Conservation (phyloP, 2,329 filamentous ascomycete genomes). For the Dactylellina parvicollis region DNA sequence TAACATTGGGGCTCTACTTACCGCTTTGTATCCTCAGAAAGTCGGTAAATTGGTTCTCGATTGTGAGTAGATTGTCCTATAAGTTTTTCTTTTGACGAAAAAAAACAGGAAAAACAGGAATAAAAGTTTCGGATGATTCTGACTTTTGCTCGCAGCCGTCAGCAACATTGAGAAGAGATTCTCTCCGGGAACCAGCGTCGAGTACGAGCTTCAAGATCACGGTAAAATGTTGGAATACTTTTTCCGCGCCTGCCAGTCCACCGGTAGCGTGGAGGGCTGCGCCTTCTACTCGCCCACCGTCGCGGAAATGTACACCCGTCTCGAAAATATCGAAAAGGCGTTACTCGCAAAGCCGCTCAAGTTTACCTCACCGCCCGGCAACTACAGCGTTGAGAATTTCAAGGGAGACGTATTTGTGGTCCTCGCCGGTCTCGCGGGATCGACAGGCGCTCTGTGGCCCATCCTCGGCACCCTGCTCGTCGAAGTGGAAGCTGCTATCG, state of each 20-base stretch:
- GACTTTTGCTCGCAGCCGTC: conserved; percentile 15
- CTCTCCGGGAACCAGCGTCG: conserved; percentile 36
- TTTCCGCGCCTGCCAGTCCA: conserved; percentile 29
- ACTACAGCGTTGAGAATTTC: conserved; percentile 34
- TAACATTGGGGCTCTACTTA: conserved; percentile 33
- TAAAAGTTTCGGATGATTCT: background rate
- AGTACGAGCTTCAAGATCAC: conserved; percentile 43
- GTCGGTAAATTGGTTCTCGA: conserved; percentile 41
- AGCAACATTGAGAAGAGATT: conserved; percentile 37
- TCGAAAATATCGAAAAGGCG: conserved; percentile 28
- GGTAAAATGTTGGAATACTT: conserved; percentile 40
- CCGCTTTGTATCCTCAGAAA: conserved; percentile 34
- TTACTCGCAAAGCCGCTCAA: conserved; percentile 15
- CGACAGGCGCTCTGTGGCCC: conserved; percentile 11
- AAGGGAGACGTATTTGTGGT: conserved; percentile 19
- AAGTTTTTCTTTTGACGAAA: background rate
- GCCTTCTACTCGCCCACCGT: conserved; percentile 23
- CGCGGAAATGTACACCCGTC: conserved; percentile 20
- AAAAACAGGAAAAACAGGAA: background rate
- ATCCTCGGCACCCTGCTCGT: conserved; percentile 16
- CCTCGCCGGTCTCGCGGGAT: conserved; percentile 9
- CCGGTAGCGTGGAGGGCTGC: conserved; percentile 24
- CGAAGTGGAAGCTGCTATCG: conserved; percentile 17
- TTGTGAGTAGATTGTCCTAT: conserved; percentile 22
- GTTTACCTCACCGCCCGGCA: conserved; percentile 20